Percentiles rank a stretch among this genome's conserved stretches.
phyloP scores from a whole-genome alignment of 305 asterid species.

The Fraxinus floribunda region DNA sequence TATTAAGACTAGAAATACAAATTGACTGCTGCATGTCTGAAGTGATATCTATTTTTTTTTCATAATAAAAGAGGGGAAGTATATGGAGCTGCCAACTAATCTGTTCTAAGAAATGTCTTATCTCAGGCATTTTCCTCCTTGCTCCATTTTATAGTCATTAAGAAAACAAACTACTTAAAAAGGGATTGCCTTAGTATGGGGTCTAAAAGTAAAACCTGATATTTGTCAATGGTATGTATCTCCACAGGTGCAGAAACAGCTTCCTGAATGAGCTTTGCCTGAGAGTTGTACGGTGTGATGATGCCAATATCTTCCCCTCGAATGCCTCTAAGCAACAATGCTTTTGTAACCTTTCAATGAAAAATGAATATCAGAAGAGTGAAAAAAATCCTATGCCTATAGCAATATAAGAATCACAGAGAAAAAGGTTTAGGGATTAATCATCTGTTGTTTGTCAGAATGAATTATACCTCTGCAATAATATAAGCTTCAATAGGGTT shows the following conservation, averaged over 20 bases:
- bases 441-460: background rate
- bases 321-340: conserved; percentile 64
- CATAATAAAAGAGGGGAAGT: background rate
- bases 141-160: conserved; percentile 7
- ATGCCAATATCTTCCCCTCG: conserved; percentile 74
- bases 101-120: background rate
- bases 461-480: conserved; percentile 59
- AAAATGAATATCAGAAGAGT: conserved; percentile 11
- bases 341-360: conserved; percentile 48
- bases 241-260: conserved; percentile 68
- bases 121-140: background rate
- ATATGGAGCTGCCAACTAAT: background rate
- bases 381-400: background rate
- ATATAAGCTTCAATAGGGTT: conserved; percentile 82
- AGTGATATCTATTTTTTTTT: background rate
- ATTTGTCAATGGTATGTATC: conserved; percentile 92
- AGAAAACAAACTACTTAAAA: background rate
- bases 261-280: conserved; percentile 68
- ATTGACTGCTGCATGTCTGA: background rate
- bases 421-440: background rate
- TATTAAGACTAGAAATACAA: background rate
- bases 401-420: background rate
- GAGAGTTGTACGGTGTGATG: conserved; percentile 93
- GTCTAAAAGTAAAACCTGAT: conserved; percentile 60
- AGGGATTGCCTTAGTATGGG: background rate